A percentile compares a stretch with the other conserved stretches of the same genome.
Conservation (phyloP, 1,139 yeast genomes). For the Ashbya aceris region DNA sequence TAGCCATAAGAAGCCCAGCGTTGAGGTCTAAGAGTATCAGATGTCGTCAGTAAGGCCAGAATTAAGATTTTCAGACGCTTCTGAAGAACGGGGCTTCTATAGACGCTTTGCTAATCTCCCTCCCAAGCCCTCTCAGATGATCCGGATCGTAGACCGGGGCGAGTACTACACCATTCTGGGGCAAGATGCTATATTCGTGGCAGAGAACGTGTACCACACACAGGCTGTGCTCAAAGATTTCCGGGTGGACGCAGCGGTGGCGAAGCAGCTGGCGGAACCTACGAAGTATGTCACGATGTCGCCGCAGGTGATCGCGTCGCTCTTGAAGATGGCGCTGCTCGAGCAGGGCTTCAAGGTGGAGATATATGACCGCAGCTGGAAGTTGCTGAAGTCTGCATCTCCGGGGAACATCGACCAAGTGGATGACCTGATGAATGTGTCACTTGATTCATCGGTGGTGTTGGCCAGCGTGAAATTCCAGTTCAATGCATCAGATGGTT, state of each 20-base stretch:
- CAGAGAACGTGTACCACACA: conserved; percentile 76
- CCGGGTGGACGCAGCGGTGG: conserved; percentile 29
- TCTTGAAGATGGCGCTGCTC: conserved; percentile 57
- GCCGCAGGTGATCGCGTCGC: conserved; percentile 56
- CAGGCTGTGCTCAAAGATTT: conserved; percentile 62
- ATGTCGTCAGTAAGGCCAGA: conserved; percentile 66
- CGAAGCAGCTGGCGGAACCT: conserved; percentile 33
- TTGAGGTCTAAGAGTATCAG: too few relatives aligned
- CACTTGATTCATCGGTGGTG: conserved; percentile 52
- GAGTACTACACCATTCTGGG: conserved; percentile 73
- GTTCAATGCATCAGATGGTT: conserved; percentile 32
- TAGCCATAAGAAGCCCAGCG: too few relatives aligned
- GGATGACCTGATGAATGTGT: conserved; percentile 58
- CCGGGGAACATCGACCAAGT: conserved; percentile 86
- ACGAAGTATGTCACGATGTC: conserved; percentile 69
- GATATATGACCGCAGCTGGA: conserved; percentile 56
- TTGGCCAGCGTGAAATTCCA: conserved; percentile 63
- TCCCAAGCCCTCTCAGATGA: conserved; percentile 38
- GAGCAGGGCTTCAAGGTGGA: conserved; percentile 72
- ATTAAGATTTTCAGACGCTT: conserved; percentile 52
- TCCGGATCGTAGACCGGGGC: conserved; percentile 65
- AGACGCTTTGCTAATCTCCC: conserved; percentile 47
- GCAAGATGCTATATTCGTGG: conserved; percentile 70
- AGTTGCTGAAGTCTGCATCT: conserved; percentile 54
- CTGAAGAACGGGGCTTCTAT: conserved; percentile 46